Evolutionary conservation across 768 basidiomycete genomes (phyloP), one percentile per base, ranked within the genome.

Genomic region (Melanogaster broomeanus): DNA sequence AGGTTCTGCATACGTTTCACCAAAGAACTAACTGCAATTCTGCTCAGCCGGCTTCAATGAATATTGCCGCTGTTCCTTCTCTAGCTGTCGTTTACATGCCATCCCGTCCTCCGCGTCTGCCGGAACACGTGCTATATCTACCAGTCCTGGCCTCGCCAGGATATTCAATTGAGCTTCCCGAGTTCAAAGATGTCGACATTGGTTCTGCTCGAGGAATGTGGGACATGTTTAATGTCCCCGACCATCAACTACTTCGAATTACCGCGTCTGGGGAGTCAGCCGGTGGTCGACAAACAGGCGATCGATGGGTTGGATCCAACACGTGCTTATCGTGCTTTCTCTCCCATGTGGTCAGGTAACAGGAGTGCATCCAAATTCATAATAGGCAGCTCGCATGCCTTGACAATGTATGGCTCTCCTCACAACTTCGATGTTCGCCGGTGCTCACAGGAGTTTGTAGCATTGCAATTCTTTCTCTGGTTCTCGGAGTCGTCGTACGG

Each of bases 51-150:
- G 67, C 62, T 61, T 61, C 65, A 53, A 73, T 74, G 66, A 63
- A 63, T 46, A 56, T 60, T 61, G 60, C 66, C 51, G 70, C 68
- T 45, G 69, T 72, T 60, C 84, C 78, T 48, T 87, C 87, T 28
- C 71, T 90, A 56, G 88, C 85, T 21, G 73, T 90, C 53, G 72
- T 89, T 49, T 87, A 82, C 67, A 68, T 88, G 41, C 88, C 88
- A 44, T 75, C 75, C 52, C 59, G 69, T 19, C 67, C 75, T 51
- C 63, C 68, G 10, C 53, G 48, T 41, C 61, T 72, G 1, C 70
- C 72, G 21, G 64, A 69, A 37, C 77, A 78, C 56, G 71, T 76
- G 19, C 56, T 73, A 16, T 87, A 84, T 67, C 77, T 90, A 45
- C 88, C 88, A 3, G 76, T 89, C 40, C 56, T 82, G 44, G 62